Evolutionary conservation across 805 yeast species (phyloP).

Genomic region (Candida glaebosa): DNA sequence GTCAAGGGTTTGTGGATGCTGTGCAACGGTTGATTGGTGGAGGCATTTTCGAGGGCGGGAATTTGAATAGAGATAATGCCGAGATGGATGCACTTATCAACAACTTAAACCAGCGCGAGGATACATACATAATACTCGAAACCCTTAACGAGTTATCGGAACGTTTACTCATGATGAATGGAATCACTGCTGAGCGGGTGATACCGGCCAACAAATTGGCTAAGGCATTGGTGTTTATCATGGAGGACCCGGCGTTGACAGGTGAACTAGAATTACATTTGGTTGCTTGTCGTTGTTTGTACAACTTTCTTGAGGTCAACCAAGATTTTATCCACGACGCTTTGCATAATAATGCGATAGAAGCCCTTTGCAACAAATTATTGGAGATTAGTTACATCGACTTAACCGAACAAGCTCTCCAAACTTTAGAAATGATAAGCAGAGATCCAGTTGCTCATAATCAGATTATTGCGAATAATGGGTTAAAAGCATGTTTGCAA

Average conservation of each 20-base stretch:
- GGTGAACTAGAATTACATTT: constrained; percentile 78
- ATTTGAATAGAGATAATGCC: constrained; percentile 15
- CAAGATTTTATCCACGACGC: constrained; percentile 61
- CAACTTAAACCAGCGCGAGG: constrained; percentile 44
- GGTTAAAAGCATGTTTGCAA: constrained; percentile 61
- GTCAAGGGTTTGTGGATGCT: constrained; percentile 27
- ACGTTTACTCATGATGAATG: constrained; percentile 65
- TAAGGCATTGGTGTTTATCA: constrained; percentile 50
- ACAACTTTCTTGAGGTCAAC: constrained; percentile 74
- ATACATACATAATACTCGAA: constrained; percentile 60
- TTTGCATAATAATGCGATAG: constrained; percentile 62
- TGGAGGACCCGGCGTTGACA: constrained; percentile 53
- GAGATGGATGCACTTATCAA: constrained; percentile 35
- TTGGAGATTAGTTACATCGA: constrained; percentile 81
- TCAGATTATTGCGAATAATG: constrained; percentile 54
- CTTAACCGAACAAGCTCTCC: constrained; percentile 86
- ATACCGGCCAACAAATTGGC: constrained; percentile 61
- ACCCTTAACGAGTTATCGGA: constrained; percentile 64
- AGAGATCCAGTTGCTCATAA: constrained; percentile 47
- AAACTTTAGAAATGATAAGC: constrained; percentile 66
- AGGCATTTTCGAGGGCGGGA: constrained; percentile 17
- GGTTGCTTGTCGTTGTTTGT: constrained; percentile 78
- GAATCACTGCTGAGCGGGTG: constrained; percentile 54
- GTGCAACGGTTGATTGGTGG: constrained; percentile 34
- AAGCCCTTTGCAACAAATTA: constrained; percentile 61